These are phyloP conservation scores for Syzygium jambos DNA, from an alignment of 345 rosid genomes.

Conservation along the genomic window DNA sequence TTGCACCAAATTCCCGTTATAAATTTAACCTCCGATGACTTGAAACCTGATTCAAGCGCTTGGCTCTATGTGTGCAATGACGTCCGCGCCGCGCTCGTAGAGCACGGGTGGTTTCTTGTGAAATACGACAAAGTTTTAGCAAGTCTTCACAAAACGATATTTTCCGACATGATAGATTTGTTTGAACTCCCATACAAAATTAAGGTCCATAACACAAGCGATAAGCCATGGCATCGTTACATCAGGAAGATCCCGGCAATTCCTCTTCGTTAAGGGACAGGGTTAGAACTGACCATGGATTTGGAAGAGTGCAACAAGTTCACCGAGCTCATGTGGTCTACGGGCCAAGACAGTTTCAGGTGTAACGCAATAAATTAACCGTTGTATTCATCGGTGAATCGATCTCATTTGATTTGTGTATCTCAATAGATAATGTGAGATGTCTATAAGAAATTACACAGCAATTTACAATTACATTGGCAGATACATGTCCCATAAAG, in stretches of 20 bases:
- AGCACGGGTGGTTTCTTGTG: constrained; percentile 3
- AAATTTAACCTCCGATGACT: constrained; percentile 5
- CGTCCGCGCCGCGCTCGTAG: constrained; percentile 7
- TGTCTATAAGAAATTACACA: too few relatives aligned
- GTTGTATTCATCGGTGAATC: not conserved
- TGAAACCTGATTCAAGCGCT: constrained; percentile 9
- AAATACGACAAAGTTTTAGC: constrained; percentile 1
- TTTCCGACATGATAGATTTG: constrained; percentile 7
- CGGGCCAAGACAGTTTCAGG: constrained; percentile 21
- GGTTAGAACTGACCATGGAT: constrained; percentile 12
- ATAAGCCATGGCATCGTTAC: constrained; percentile 25
- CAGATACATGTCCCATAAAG: not conserved
- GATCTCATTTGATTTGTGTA: not conserved
- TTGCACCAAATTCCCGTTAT: constrained; percentile 8
- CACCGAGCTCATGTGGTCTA: constrained; percentile 30
- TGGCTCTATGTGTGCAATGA: constrained; percentile 9
- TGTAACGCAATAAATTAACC: not conserved
- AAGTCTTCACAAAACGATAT: constrained; percentile 4
- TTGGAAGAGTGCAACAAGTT: constrained; percentile 16
- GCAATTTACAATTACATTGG: too few relatives aligned
- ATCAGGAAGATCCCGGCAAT: constrained; percentile 9
- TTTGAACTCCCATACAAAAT: constrained; percentile 23
- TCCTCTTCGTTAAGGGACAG: constrained; percentile 25
- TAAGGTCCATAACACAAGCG: constrained; percentile 15
- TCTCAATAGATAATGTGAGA: too few relatives aligned